These are phyloP conservation scores for Leishmania mexicana DNA, from an alignment of 208 protist species.

Conservation along the genomic window DNA sequence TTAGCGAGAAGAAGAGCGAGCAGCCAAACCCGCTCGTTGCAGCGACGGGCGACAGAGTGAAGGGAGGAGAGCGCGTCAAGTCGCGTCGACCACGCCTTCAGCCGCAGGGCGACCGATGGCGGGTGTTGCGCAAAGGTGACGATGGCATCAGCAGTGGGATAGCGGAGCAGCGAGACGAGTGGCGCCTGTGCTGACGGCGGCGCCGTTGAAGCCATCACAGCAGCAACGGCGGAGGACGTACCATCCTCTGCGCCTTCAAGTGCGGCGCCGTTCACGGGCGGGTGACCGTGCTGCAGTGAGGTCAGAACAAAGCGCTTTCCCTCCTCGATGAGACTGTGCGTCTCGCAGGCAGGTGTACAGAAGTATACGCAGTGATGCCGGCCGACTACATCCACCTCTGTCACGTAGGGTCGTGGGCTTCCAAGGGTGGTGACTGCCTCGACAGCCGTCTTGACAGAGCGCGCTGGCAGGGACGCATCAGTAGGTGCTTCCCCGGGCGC, in stretches of 20 bases:
- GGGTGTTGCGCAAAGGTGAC: slow-evolving; percentile 2
- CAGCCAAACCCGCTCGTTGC: slow-evolving; percentile 54
- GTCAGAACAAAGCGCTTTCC: slow-evolving; percentile 31
- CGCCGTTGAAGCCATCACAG: not conserved
- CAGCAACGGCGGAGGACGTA: not conserved
- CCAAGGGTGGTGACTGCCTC: not conserved
- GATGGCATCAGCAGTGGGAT: slow-evolving; percentile 12
- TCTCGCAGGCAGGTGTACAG: slow-evolving; percentile 19
- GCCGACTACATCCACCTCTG: slow-evolving; percentile 20
- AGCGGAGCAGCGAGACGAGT: slow-evolving; percentile 2
- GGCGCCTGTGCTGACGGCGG: not conserved
- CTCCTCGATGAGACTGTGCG: slow-evolving; percentile 12
- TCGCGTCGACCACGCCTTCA: slow-evolving; percentile 33
- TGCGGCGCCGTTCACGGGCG: not conserved
- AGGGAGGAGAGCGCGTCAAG: slow-evolving; percentile 34
- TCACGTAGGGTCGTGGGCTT: slow-evolving; percentile 4
- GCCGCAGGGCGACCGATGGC: slow-evolving; percentile 11
- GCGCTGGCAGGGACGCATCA: not conserved
- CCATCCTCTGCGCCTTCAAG: not conserved
- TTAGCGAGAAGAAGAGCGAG: slow-evolving; percentile 43
- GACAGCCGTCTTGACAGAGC: not conserved
- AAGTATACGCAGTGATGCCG: slow-evolving; percentile 24
- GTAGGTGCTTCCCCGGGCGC: not conserved
- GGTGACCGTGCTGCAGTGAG: not conserved
- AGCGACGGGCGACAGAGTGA: slow-evolving; percentile 35